Conservation (phyloP, 2,329 filamentous ascomycete species). For the Seiridium unicorne region DNA sequence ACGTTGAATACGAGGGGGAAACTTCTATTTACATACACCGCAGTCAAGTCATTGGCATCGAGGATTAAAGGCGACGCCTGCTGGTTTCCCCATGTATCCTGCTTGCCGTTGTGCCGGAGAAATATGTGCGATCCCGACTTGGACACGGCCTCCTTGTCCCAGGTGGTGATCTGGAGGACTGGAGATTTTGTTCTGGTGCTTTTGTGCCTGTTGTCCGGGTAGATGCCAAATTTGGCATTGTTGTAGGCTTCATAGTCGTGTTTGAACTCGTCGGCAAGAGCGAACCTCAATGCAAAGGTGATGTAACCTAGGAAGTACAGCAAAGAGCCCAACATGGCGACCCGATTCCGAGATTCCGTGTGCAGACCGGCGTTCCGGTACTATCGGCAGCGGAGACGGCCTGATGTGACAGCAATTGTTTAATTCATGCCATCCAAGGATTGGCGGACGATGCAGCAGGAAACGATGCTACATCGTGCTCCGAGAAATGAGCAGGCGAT, state of each 20-base stretch:
- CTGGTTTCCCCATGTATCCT: not conserved
- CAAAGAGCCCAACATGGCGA: not conserved
- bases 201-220: slow-evolving; percentile 13
- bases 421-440: too few species aligned
- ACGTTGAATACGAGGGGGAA: slow-evolving; percentile 18
- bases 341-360: not conserved
- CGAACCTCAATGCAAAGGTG: not conserved
- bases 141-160: slow-evolving; percentile 16
- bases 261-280: slow-evolving; percentile 9
- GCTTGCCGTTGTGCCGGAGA: slow-evolving; percentile 15
- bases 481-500: too few species aligned
- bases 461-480: too few species aligned
- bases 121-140: slow-evolving; percentile 18
- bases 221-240: slow-evolving; percentile 13
- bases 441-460: too few species aligned
- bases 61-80: slow-evolving; percentile 17
- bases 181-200: slow-evolving; percentile 14
- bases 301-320: not conserved
- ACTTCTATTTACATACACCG: slow-evolving; percentile 17
- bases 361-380: not conserved
- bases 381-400: too few species aligned
- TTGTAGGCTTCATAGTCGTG: slow-evolving; percentile 18
- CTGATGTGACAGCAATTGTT: too few species aligned
- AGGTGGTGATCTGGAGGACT: slow-evolving; percentile 15
- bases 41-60: slow-evolving; percentile 15